phyloP scores from a whole-genome alignment of 202 grass and related monocot genomes.

The Saccharum hybrid region DNA sequence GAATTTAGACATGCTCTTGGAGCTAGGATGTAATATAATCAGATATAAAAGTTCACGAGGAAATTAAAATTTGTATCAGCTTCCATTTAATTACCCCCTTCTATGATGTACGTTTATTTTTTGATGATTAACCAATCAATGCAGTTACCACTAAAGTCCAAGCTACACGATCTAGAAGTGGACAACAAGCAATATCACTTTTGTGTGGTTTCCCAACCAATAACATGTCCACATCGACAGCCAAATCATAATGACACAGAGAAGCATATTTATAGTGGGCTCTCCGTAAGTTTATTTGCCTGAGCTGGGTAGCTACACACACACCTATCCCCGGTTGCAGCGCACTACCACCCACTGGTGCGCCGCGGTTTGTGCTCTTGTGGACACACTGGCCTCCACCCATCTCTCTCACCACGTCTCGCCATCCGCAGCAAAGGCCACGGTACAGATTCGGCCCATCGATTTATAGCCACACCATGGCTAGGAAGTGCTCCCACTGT shows the following conservation, averaged over 20 bases:
- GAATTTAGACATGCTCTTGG: not conserved
- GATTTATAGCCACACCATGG: conserved; percentile 80
- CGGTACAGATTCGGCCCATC: conserved; percentile 38
- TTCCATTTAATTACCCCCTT: not conserved
- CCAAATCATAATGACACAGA: not conserved
- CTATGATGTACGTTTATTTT: not conserved
- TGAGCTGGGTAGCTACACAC: not conserved
- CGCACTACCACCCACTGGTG: not conserved
- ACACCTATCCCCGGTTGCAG: not conserved
- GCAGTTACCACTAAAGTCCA: conserved; percentile 16
- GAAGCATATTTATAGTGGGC: conserved; percentile 50
- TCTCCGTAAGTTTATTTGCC: conserved; percentile 36
- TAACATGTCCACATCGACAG: conserved; percentile 38
- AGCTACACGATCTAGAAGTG: conserved; percentile 30
- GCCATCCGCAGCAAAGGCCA: conserved; percentile 46
- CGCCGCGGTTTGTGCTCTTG: conserved; percentile 41
- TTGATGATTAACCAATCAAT: not conserved
- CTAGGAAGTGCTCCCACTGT: conserved; percentile 91
- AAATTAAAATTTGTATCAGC: not conserved
- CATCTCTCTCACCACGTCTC: conserved; percentile 49
- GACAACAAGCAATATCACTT: conserved; percentile 8
- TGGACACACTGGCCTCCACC: conserved; percentile 55
- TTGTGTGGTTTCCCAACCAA: conserved; percentile 38
- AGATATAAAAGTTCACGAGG: no score
- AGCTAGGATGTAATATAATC: no score